Conservation (phyloP, 768 basidiomycete genomes). For the Mycena vitilis region DNA sequence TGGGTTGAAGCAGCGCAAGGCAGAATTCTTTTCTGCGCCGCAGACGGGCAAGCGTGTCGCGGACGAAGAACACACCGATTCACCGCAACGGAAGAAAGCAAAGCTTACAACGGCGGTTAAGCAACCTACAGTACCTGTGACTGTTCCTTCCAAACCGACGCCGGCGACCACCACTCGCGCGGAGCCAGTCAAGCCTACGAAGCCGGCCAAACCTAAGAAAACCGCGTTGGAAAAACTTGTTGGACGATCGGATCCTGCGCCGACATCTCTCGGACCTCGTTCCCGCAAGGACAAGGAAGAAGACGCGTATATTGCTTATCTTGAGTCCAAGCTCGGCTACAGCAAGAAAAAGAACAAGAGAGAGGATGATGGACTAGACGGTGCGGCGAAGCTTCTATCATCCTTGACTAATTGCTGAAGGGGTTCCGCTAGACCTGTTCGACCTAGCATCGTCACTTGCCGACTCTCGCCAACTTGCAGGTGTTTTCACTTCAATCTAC, state of each 20-base stretch:
- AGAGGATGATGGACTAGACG: conserved; percentile 87
- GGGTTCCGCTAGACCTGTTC: conserved; percentile 58
- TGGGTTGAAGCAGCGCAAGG: conserved; percentile 71
- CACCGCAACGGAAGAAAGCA: conserved; percentile 63
- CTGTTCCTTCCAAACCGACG: conserved; percentile 11
- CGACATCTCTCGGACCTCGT: conserved; percentile 37
- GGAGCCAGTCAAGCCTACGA: conserved; percentile 5
- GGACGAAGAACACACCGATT: conserved; percentile 59
- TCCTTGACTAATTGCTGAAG: conserved; percentile 7
- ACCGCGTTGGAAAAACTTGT: conserved; percentile 52
- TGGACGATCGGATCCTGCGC: conserved; percentile 29
- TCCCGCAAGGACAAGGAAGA: conserved; percentile 70
- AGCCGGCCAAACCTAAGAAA: conserved; percentile 31
- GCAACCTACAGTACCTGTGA: conserved; percentile 1
- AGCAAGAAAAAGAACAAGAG: conserved; percentile 56
- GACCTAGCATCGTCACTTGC: conserved; percentile 59
- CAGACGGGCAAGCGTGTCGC: conserved; percentile 49
- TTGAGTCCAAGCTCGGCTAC: conserved; percentile 83
- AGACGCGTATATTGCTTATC: conserved; percentile 85
- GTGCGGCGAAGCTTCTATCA: conserved; percentile 53
- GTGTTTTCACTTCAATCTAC: background rate
- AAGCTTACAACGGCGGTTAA: conserved; percentile 39
- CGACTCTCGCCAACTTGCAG: conserved; percentile 19
- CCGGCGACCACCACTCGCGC: background rate
- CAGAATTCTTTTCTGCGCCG: conserved; percentile 61